A percentile compares a stretch with the other conserved stretches of the same genome.
Evolutionary conservation across 78 protist genomes (phyloP).

Genomic region (Goniomonas avonlea): DNA sequence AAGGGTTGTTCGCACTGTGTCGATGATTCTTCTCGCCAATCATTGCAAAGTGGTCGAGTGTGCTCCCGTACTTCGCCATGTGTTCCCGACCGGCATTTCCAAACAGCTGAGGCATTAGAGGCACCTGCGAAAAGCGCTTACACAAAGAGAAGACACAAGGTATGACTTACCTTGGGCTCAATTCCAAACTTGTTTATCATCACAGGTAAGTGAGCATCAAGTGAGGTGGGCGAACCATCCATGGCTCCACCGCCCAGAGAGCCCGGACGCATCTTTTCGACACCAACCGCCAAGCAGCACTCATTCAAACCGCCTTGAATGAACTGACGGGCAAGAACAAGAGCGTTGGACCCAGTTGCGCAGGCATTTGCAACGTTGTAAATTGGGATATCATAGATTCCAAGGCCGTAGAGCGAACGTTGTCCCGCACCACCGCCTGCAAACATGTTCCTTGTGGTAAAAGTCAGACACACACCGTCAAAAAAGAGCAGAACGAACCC

Average conservation of each 20-base stretch:
- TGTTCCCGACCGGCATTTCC: constrained; percentile 35
- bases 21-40: constrained; percentile 39
- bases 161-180: no score
- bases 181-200: not conserved
- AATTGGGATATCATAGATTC: constrained; percentile 28
- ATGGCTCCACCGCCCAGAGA: no score
- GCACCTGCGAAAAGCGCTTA: constrained; percentile 8
- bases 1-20: constrained; percentile 36
- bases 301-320: constrained; percentile 24
- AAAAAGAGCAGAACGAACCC: no score
- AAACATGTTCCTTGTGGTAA: no score
- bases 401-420: constrained; percentile 31
- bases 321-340: constrained; percentile 14
- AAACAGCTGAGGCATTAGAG: constrained; percentile 32
- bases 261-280: constrained; percentile 49
- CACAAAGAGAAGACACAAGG: no score
- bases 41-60: constrained; percentile 17
- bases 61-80: constrained; percentile 19
- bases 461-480: no score
- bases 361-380: constrained; percentile 41
- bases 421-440: no score
- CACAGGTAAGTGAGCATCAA: no score
- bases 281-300: constrained; percentile 37
- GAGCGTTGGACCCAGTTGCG: constrained; percentile 35
- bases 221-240: no score